These are phyloP conservation scores for Penicillium paneum DNA, from an alignment of 2,329 filamentous ascomycete genomes.

Conservation along the genomic window DNA sequence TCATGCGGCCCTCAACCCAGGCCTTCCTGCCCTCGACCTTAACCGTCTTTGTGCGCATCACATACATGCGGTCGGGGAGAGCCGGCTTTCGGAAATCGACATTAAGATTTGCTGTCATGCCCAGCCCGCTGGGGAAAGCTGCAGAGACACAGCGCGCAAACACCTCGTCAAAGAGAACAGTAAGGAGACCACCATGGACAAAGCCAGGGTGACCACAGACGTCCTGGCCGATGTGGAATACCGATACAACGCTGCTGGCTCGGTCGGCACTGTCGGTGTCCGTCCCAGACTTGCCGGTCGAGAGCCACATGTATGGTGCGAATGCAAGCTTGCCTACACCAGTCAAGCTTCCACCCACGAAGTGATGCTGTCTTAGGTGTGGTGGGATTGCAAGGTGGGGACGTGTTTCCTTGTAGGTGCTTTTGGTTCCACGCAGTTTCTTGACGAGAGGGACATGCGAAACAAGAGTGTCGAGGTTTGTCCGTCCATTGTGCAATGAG, in stretches of 20 bases:
- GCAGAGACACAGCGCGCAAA: slow-evolving; percentile 37
- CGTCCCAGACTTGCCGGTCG: slow-evolving; percentile 5
- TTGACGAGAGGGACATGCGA: slow-evolving; percentile 63
- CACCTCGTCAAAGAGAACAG: slow-evolving; percentile 37
- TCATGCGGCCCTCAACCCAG: slow-evolving; percentile 36
- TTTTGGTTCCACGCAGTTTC: slow-evolving; percentile 60
- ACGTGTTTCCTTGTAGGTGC: slow-evolving; percentile 66
- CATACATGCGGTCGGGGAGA: slow-evolving; percentile 31
- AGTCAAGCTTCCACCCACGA: slow-evolving; percentile 74
- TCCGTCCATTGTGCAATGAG: neutral
- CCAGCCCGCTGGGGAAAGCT: slow-evolving; percentile 32
- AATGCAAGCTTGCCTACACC: slow-evolving; percentile 71
- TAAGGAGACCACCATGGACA: slow-evolving; percentile 36
- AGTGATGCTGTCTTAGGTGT: slow-evolving; percentile 64
- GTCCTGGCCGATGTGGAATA: slow-evolving; percentile 35
- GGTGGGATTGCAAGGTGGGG: slow-evolving; percentile 81
- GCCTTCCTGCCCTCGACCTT: slow-evolving; percentile 38
- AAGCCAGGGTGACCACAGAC: slow-evolving; percentile 37
- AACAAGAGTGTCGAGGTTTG: slow-evolving; percentile 25
- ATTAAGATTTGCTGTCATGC: slow-evolving; percentile 39
- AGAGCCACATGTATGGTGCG: slow-evolving; percentile 59
- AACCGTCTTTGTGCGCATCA: slow-evolving; percentile 32
- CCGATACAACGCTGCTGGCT: slow-evolving; percentile 22
- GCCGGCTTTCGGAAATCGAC: slow-evolving; percentile 37
- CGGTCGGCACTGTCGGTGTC: neutral